Conservation (phyloP, 331 rosid genomes). For the Quercus lobata region DNA sequence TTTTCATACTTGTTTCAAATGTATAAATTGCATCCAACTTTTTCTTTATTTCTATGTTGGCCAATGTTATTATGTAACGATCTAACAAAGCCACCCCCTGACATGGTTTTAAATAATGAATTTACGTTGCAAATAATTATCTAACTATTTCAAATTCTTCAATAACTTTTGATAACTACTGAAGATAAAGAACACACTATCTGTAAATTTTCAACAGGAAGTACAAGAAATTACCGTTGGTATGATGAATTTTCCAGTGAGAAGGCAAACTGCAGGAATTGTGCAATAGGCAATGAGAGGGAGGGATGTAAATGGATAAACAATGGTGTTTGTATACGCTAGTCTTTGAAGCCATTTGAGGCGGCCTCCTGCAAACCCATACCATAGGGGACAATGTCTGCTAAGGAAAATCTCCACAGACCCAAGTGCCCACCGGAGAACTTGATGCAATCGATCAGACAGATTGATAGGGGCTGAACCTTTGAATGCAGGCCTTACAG, state of each 20-base stretch:
- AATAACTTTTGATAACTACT: background rate
- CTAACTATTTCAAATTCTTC: background rate
- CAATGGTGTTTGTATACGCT: slow-evolving; percentile 95
- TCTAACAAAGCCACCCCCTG: too few species aligned
- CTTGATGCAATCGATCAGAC: slow-evolving; percentile 96
- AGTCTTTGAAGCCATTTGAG: slow-evolving; percentile 82
- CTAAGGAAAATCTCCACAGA: slow-evolving; percentile 99
- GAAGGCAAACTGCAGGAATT: slow-evolving; percentile 94
- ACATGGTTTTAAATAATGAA: too few species aligned
- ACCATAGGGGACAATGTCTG: slow-evolving; percentile 99
- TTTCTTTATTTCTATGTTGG: too few species aligned
- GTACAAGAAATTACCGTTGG: slow-evolving; percentile 72
- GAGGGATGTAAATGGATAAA: slow-evolving; percentile 91
- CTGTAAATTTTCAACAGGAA: background rate
- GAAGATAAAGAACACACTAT: background rate
- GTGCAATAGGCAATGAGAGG: slow-evolving; percentile 90
- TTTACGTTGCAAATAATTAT: too few species aligned
- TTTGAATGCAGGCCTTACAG: slow-evolving; percentile 95
- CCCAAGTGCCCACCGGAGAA: slow-evolving; percentile 99
- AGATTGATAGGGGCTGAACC: slow-evolving; percentile 95
- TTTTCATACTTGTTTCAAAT: too few species aligned
- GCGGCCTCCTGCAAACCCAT: slow-evolving; percentile 95
- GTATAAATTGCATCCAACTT: too few species aligned
- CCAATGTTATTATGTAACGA: too few species aligned
- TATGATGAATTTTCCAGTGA: slow-evolving; percentile 93